Percentiles rank a stretch among this genome's conserved stretches.
Conservation (phyloP, 2,329 filamentous ascomycete species). For the Aaosphaeria arxii region DNA sequence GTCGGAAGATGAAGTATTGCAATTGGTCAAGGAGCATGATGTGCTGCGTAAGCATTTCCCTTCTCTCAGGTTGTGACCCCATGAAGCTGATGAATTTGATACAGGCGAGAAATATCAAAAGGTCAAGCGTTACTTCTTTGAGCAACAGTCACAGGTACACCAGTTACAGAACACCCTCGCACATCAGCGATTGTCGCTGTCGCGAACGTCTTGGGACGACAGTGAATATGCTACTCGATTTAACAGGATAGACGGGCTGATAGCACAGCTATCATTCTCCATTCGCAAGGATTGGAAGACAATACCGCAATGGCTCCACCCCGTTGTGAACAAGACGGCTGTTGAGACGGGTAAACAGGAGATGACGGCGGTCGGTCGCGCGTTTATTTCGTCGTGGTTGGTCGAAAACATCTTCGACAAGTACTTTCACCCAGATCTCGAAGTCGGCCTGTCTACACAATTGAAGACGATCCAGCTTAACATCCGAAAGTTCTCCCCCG, state of each 20-base stretch:
- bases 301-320: conserved; percentile 76
- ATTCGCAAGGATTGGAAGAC: conserved; percentile 91
- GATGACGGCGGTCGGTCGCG: conserved; percentile 93
- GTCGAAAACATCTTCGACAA: conserved; percentile 88
- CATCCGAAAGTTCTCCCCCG: conserved; percentile 74
- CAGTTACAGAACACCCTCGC: conserved; percentile 96
- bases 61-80: not conserved
- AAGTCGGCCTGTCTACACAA: conserved; percentile 69
- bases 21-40: conserved; percentile 50
- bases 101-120: conserved; percentile 96
- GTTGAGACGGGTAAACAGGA: conserved; percentile 88
- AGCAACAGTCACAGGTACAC: conserved; percentile 85
- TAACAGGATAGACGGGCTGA: conserved; percentile 85
- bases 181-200: conserved; percentile 91
- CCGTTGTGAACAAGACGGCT: conserved; percentile 80
- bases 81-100: not conserved
- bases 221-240: conserved; percentile 90
- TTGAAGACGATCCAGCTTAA: conserved; percentile 86
- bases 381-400: conserved; percentile 85
- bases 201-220: conserved; percentile 90
- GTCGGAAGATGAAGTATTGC: conserved; percentile 46
- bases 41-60: conserved; percentile 43
- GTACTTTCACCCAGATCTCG: conserved; percentile 88
- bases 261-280: conserved; percentile 92
- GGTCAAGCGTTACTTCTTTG: conserved; percentile 96